Evolutionary conservation across 2,329 filamentous ascomycete species (phyloP).

Genomic region (Botrytis deweyae): DNA sequence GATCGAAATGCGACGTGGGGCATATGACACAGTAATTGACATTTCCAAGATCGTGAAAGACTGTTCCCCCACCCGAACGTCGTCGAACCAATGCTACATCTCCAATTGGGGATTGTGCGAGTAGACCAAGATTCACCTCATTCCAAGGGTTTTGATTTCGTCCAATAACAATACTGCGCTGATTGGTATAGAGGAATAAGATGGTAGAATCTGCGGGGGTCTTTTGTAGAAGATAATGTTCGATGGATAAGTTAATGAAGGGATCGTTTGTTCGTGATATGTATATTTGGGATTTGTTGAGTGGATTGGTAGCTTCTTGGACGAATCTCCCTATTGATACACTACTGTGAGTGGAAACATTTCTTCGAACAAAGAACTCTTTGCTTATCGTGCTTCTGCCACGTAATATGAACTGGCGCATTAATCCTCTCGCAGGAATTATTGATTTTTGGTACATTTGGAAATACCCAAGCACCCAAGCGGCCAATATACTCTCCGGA

Average conservation of each 20-base stretch:
- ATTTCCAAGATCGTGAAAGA: conserved; percentile 92
- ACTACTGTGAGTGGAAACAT: not conserved
- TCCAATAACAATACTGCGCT: conserved; percentile 84
- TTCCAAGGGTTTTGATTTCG: conserved; percentile 98
- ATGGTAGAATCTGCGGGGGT: conserved; percentile 70
- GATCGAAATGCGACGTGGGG: conserved; percentile 72
- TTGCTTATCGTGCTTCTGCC: not conserved
- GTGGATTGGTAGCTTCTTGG: conserved; percentile 39
- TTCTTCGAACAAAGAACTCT: conserved; percentile 14
- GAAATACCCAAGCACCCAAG: not conserved
- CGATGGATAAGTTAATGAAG: conserved; percentile 88
- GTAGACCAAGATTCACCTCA: conserved; percentile 72
- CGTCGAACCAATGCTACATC: conserved; percentile 65
- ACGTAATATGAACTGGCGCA: not conserved
- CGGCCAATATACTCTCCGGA: not conserved
- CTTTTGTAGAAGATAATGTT: conserved; percentile 82
- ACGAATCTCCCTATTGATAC: conserved; percentile 21
- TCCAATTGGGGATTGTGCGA: conserved; percentile 42
- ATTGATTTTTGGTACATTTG: conserved; percentile 5
- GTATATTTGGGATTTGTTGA: conserved; percentile 63
- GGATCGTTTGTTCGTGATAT: conserved; percentile 69
- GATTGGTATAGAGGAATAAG: conserved; percentile 85
- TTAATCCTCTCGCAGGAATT: not conserved
- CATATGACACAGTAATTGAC: conserved; percentile 93
- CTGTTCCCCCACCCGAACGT: conserved; percentile 84